Evolutionary conservation across 2,329 filamentous ascomycete genomes (phyloP).

Genomic region (Aspergillus alliaceus): DNA sequence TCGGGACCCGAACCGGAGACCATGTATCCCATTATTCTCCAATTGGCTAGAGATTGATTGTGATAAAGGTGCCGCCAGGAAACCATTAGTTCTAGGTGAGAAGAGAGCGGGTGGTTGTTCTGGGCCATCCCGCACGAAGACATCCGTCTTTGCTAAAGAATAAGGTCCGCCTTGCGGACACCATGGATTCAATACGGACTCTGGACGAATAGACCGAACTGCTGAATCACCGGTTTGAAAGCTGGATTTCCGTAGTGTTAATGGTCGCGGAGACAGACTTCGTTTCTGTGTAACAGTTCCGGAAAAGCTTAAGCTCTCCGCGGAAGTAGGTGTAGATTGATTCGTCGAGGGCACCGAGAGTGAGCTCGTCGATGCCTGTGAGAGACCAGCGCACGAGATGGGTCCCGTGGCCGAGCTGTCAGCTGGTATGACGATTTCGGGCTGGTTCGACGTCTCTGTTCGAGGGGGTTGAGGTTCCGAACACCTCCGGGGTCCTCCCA

Average conservation of each 20-base stretch:
- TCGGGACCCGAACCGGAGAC: constrained; percentile 20
- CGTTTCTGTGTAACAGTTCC: constrained; percentile 31
- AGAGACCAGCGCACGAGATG: constrained; percentile 19
- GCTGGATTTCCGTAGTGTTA: constrained; percentile 37
- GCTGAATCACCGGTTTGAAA: constrained; percentile 11
- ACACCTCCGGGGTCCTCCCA: constrained; percentile 25
- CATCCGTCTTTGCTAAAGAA: constrained; percentile 35
- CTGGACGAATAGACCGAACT: constrained; percentile 19
- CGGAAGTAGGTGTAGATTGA: constrained; percentile 26
- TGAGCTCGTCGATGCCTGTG: constrained; percentile 26
- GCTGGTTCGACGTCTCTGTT: constrained; percentile 11
- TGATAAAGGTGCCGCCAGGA: constrained; percentile 39
- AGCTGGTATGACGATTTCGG: constrained; percentile 11
- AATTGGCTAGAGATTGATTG: constrained; percentile 32
- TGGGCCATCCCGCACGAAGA: constrained; percentile 40
- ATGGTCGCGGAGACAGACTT: constrained; percentile 35
- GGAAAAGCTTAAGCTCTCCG: constrained; percentile 22
- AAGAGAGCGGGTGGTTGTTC: constrained; percentile 39
- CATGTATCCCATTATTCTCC: constrained; percentile 11
- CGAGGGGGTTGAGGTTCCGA: constrained; percentile 31
- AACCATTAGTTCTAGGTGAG: constrained; percentile 47
- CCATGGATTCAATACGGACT: constrained; percentile 16
- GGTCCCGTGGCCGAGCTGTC: constrained; percentile 14
- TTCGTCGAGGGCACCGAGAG: constrained; percentile 26
- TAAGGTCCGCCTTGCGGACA: constrained; percentile 25